Evolutionary conservation across 768 basidiomycete species (phyloP).

Genomic region (Omphalotus guepiniiformis): DNA sequence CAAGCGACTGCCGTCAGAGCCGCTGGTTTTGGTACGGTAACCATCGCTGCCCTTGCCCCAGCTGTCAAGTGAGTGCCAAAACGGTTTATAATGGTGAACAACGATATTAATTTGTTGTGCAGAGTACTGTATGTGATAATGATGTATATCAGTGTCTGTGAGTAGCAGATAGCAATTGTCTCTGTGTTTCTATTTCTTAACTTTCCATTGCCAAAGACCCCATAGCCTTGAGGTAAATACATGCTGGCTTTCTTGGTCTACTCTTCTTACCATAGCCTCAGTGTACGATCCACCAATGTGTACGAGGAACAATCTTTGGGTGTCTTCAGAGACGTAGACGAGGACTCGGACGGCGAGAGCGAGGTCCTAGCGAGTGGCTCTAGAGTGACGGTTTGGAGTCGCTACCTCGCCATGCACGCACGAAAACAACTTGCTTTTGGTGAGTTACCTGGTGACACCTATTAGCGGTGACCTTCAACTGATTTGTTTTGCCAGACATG

Average conservation of each 20-base stretch:
- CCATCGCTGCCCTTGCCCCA: slow-evolving; percentile 72
- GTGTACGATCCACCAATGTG: slow-evolving; percentile 89
- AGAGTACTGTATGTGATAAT: slow-evolving; percentile 86
- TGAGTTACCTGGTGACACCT: slow-evolving; percentile 25
- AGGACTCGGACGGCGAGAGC: slow-evolving; percentile 41
- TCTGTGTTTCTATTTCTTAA: neutral
- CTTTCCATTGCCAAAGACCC: slow-evolving; percentile 46
- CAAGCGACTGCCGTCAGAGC: slow-evolving; percentile 83
- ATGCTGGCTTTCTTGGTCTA: neutral
- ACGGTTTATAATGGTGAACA: neutral
- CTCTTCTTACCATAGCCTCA: slow-evolving; percentile 20
- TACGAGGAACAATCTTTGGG: slow-evolving; percentile 94
- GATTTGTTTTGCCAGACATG: slow-evolving; percentile 61
- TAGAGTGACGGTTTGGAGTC: slow-evolving; percentile 66
- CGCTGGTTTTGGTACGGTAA: slow-evolving; percentile 81
- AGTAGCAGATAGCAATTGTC: slow-evolving; percentile 33
- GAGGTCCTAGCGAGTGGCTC: slow-evolving; percentile 40
- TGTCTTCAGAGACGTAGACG: slow-evolving; percentile 53
- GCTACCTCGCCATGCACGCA: slow-evolving; percentile 77
- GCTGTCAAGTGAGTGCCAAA: slow-evolving; percentile 69
- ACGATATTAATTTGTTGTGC: slow-evolving; percentile 10
- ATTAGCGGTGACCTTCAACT: neutral
- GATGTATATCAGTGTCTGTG: slow-evolving; percentile 90
- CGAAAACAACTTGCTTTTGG: slow-evolving; percentile 90
- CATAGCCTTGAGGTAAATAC: slow-evolving; percentile 67